A percentile compares a stretch with the other conserved stretches of the same genome.
phyloP scores from a whole-genome alignment of 345 rosid genomes.

The Mallotus nudiflorus region DNA sequence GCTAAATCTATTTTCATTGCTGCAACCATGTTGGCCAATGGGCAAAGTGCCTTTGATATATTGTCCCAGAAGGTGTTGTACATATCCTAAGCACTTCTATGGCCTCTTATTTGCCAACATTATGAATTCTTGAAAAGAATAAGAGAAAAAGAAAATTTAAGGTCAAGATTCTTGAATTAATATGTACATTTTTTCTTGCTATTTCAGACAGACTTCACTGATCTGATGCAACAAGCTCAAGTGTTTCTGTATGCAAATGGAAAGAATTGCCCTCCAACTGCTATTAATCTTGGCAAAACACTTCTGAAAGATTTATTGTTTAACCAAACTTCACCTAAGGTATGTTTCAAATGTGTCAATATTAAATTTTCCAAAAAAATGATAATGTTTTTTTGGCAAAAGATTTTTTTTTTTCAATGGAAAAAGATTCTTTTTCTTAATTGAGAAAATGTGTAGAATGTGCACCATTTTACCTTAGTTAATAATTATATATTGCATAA shows the following conservation, averaged over 20 bases:
- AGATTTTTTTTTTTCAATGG: too few species aligned
- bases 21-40: conserved; percentile 43
- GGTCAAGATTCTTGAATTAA: too few species aligned
- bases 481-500: too few species aligned
- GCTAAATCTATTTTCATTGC: conserved; percentile 44
- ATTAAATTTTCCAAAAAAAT: too few species aligned
- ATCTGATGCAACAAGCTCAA: conserved; percentile 37
- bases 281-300: conserved; percentile 38
- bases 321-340: conserved; percentile 45
- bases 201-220: conserved; percentile 34
- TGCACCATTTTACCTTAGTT: too few species aligned
- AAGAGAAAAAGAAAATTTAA: too few species aligned
- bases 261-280: conserved; percentile 41
- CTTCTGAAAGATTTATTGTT: conserved; percentile 36
- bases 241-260: conserved; percentile 45
- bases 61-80: conserved; percentile 43
- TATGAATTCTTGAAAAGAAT: too few species aligned
- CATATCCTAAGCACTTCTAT: neutral
- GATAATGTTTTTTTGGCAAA: too few species aligned
- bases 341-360: neutral
- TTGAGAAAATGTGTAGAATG: too few species aligned
- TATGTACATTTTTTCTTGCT: neutral
- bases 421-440: too few species aligned
- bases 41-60: conserved; percentile 37
- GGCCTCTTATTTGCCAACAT: too few species aligned